Base-by-base conservation (phyloP, 2,329 filamentous ascomycete species). In the Penicillium palitans region DNA sequence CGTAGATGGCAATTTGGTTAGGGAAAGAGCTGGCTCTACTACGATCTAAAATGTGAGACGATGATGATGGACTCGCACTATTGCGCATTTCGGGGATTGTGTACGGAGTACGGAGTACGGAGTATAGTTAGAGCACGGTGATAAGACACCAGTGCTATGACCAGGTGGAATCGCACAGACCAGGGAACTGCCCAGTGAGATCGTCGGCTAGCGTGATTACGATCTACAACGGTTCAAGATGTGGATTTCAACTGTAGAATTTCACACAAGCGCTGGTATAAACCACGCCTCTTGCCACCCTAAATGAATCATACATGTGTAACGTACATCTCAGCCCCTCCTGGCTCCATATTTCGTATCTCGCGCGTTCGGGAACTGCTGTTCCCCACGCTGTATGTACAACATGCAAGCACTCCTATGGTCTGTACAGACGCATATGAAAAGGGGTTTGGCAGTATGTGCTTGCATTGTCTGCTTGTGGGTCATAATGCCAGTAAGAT, bases 141-240 rank as follows among this genome's bases (percentile, higher is more conserved):
- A 27, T 6, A 45, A 45, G 25, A 17, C 15, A 7, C 21, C 7
- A 6, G 41, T 24, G 40, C 21, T 42, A 44, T 44, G 21, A 25
- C 9, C 41, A 25, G 40, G 41, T 15, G 8, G 13, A n/a, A 29
- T n/a, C 25, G 10, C 42, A 29, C 25, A 45, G 42, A 27, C 42
- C n/a, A 45, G 25, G 42, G 5, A 45, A 29, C 42, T 45, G 17
- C n/a, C 15, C 9, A 19, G 42, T 45, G 17, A 45, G 42, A 45
- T 45, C 25, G 42, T 19, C 17, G 13, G 12, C 25, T 56, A 52
- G 53, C 45, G 55, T 64, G 61, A 62, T 64, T 64, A 46, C 59
- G 58, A 62, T 65, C 60, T 65, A 62, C 60, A 25, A 33, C 24
- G 21, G 31, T n/a, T 2, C 24, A 53, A 35, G 31, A 63, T 60